Conservation (phyloP, 164 flowering plant species). For the Vitis rupestris region DNA sequence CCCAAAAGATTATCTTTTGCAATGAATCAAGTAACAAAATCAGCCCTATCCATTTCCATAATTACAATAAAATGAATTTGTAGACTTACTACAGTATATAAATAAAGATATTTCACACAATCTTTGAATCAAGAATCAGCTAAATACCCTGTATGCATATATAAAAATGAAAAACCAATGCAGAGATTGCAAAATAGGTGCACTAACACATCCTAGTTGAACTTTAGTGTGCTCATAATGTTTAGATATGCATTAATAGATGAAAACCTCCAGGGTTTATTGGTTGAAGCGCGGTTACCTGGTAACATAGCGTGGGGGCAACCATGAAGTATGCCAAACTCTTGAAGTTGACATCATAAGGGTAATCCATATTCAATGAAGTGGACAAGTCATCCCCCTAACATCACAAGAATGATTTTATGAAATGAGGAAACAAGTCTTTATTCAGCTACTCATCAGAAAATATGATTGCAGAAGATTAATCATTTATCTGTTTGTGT, state of each 20-base stretch:
- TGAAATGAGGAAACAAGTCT: not conserved
- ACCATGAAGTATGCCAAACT: constrained; percentile 90
- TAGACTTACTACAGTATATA: not conserved
- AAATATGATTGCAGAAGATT: not conserved
- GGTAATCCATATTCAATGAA: constrained; percentile 30
- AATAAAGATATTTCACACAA: not conserved
- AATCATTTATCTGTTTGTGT: not conserved
- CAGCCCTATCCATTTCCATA: too few species aligned
- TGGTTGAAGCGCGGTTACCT: constrained; percentile 44
- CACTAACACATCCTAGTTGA: not conserved
- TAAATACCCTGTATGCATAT: not conserved
- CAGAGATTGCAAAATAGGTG: not conserved
- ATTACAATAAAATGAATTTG: too few species aligned
- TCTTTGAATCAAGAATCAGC: not conserved
- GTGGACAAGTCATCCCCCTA: constrained; percentile 44
- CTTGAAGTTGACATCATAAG: constrained; percentile 53
- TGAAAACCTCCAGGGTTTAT: not conserved
- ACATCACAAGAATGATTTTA: constrained; percentile 14
- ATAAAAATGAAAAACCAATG: not conserved
- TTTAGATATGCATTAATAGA: not conserved
- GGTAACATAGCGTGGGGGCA: constrained; percentile 97
- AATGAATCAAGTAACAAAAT: too few species aligned
- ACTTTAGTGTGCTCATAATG: not conserved
- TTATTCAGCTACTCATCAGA: not conserved
- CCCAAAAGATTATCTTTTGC: too few species aligned